These are phyloP conservation scores for Rhodomyrtus psidioides DNA, from an alignment of 441 rosid genomes.

Conservation along the genomic window DNA sequence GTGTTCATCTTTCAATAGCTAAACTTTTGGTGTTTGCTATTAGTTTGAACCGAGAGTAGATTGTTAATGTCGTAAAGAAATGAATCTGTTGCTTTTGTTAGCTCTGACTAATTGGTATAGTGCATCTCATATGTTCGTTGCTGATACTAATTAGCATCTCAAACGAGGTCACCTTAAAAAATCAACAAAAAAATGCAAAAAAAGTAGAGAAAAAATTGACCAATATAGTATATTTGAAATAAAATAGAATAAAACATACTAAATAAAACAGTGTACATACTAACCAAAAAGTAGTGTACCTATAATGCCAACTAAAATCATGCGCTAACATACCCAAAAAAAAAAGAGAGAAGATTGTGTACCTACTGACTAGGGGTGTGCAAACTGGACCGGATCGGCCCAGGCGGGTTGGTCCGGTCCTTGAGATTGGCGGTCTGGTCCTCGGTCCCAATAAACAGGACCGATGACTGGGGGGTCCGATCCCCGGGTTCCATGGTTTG, in stretches of 20 bases:
- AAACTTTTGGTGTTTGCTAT: not conserved
- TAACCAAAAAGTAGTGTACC: not conserved
- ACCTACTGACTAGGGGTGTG: no score
- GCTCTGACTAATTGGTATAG: not conserved
- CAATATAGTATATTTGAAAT: not conserved
- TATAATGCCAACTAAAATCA: not conserved
- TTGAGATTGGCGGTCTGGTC: no score
- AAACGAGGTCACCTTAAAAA: not conserved
- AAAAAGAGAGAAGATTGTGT: not conserved
- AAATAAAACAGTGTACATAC: not conserved
- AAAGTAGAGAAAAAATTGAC: not conserved
- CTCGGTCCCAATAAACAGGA: no score
- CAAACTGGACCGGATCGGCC: no score
- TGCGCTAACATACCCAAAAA: not conserved
- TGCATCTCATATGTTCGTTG: not conserved
- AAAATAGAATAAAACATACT: not conserved
- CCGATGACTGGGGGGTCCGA: no score
- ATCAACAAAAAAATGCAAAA: not conserved
- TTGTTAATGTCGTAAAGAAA: not conserved
- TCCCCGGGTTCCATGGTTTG: no score
- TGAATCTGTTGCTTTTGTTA: not conserved
- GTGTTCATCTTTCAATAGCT: not conserved
- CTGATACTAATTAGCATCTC: not conserved
- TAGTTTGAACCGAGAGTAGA: not conserved
- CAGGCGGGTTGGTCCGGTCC: no score